phyloP scores from a whole-genome alignment of 2,329 filamentous ascomycete genomes.

The Alternaria dauci region DNA sequence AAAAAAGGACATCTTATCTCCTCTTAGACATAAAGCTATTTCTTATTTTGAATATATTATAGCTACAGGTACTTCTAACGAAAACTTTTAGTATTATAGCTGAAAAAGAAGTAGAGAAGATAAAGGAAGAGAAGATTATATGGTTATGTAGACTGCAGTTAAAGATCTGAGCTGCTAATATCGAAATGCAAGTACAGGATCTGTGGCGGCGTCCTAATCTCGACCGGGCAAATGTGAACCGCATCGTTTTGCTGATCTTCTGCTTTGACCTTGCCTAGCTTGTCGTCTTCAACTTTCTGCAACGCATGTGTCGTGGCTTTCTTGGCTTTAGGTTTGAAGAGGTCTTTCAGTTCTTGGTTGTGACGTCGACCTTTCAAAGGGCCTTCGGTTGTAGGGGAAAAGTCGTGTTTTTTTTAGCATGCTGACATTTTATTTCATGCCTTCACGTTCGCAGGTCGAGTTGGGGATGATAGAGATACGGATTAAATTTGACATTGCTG shows the following conservation, averaged over 20 bases:
- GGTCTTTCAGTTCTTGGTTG: slow-evolving; percentile 23
- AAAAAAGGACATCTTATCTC: too few relatives aligned
- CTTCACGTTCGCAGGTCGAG: slow-evolving; percentile 44
- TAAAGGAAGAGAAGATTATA: too few relatives aligned
- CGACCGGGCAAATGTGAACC: slow-evolving; percentile 69
- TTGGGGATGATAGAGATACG: slow-evolving; percentile 38
- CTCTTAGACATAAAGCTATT: too few relatives aligned
- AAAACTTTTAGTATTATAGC: too few relatives aligned
- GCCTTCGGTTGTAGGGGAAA: slow-evolving; percentile 14
- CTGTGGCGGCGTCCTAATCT: slow-evolving; percentile 72
- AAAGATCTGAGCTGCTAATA: slow-evolving; percentile 74
- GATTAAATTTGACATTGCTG: slow-evolving; percentile 27
- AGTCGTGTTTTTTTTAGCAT: slow-evolving; percentile 65
- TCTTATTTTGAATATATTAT: too few relatives aligned
- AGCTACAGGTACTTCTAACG: too few relatives aligned
- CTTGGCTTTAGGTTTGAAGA: slow-evolving; percentile 15
- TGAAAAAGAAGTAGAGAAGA: too few relatives aligned
- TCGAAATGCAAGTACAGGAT: slow-evolving; percentile 70
- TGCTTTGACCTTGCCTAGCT: slow-evolving; percentile 61
- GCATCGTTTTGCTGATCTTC: slow-evolving; percentile 74
- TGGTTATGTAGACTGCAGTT: slow-evolving; percentile 53
- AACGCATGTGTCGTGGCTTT: not conserved
- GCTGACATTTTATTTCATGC: slow-evolving; percentile 70
- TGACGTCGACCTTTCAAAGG: slow-evolving; percentile 22
- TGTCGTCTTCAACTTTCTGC: slow-evolving; percentile 22